phyloP scores from a whole-genome alignment of 1,139 yeast genomes.

The Hansenula lynferdii region DNA sequence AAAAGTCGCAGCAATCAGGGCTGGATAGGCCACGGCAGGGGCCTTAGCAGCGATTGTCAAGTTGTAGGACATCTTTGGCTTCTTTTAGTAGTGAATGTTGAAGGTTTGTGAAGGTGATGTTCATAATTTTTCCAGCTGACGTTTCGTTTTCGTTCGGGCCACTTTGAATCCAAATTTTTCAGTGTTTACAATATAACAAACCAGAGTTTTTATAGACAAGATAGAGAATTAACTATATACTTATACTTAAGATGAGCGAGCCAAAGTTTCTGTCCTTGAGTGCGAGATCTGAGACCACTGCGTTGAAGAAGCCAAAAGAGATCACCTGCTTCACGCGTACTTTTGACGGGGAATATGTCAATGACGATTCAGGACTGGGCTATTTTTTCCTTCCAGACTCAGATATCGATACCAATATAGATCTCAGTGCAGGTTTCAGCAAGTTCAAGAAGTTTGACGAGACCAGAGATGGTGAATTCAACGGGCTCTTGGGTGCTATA shows the following conservation, averaged over 20 bases:
- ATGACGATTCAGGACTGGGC: conserved; percentile 47
- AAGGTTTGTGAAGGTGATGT: no score
- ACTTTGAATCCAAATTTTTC: no score
- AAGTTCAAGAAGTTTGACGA: conserved; percentile 56
- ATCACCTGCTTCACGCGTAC: conserved; percentile 51
- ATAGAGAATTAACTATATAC: no score
- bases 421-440: conserved; percentile 59
- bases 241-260: no score
- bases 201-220: no score
- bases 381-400: conserved; percentile 80
- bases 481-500: conserved; percentile 53
- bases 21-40: conserved; percentile 74
- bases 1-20: conserved; percentile 71
- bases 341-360: conserved; percentile 40
- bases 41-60: conserved; percentile 84
- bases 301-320: conserved; percentile 73
- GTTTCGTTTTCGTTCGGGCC: not conserved
- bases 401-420: conserved; percentile 47
- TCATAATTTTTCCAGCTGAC: no score
- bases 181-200: no score
- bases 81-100: no score
- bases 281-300: conserved; percentile 47
- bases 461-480: conserved; percentile 48
- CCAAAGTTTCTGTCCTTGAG: conserved; percentile 34
- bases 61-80: conserved; percentile 21